A percentile compares a stretch with the other conserved stretches of the same genome.
Conservation (phyloP, 108 stramenopile genomes). For the Discostella pseudostelligera region DNA sequence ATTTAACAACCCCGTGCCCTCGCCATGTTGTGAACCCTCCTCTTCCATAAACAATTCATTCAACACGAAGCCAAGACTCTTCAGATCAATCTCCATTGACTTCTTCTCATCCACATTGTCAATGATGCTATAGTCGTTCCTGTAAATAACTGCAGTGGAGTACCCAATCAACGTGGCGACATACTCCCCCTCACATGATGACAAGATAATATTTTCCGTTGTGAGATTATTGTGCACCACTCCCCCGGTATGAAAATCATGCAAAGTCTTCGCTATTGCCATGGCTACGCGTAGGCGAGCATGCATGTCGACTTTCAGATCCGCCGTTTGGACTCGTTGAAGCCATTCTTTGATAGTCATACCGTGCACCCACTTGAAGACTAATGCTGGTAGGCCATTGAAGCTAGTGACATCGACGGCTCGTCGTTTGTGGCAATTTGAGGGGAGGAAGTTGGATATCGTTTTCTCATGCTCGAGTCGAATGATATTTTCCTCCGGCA, state of each 20-base stretch:
- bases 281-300: conserved; percentile 12
- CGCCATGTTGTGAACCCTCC: not conserved
- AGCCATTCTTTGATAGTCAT: conserved; percentile 24
- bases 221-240: conserved; percentile 19
- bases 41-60: conserved; percentile 16
- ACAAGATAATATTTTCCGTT: conserved; percentile 22
- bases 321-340: not conserved
- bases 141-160: conserved; percentile 15
- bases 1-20: not conserved
- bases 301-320: conserved; percentile 8
- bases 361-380: conserved; percentile 31
- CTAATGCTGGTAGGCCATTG: conserved; percentile 13
- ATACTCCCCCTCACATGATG: conserved; percentile 28
- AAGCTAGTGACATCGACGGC: conserved; percentile 9
- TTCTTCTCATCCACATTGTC: conserved; percentile 2
- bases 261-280: conserved; percentile 17
- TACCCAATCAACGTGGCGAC: conserved; percentile 32
- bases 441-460: conserved; percentile 17
- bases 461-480: conserved; percentile 13
- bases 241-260: conserved; percentile 15
- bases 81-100: conserved; percentile 18
- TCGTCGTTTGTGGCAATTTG: not conserved
- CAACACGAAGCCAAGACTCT: conserved; percentile 14
- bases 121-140: conserved; percentile 1
- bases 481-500: conserved; percentile 8